A percentile compares a stretch with the other conserved stretches of the same genome.
Evolutionary conservation across 345 rosid genomes (phyloP).

Genomic region (Bruguiera parviflora): DNA sequence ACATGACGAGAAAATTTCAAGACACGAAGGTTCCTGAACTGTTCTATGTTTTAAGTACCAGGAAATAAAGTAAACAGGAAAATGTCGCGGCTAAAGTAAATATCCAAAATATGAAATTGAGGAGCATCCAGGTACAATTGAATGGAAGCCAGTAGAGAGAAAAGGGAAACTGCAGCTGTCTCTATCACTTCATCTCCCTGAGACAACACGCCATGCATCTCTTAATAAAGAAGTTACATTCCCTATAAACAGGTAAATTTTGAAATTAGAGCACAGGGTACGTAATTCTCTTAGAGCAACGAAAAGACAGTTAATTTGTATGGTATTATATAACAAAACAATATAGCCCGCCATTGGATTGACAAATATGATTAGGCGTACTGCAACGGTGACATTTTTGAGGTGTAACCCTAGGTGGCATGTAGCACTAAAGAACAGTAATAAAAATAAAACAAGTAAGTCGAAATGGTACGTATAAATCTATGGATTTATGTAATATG

Average conservation of each 20-base stretch:
- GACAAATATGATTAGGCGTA: too few species aligned
- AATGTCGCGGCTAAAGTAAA: slow-evolving; percentile 4
- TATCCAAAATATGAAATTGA: slow-evolving; percentile 21
- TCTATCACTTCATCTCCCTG: not conserved
- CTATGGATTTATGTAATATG: too few species aligned
- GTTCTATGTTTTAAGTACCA: too few species aligned
- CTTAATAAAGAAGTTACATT: not conserved
- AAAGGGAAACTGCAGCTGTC: slow-evolving; percentile 13
- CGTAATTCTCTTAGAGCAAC: not conserved
- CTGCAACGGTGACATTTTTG: too few species aligned
- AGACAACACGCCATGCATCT: slow-evolving; percentile 2
- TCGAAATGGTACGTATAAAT: too few species aligned
- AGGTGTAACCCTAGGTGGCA: too few species aligned
- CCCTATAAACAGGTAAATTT: not conserved
- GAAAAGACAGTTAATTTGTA: not conserved
- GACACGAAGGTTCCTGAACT: too few species aligned
- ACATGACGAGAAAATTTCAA: too few species aligned
- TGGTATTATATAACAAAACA: not conserved
- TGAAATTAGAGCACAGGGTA: not conserved
- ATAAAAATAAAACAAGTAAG: too few species aligned
- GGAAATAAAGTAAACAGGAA: slow-evolving; percentile 12
- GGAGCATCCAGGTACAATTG: slow-evolving; percentile 16
- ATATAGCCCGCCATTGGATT: too few species aligned
- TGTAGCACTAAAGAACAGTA: too few species aligned
- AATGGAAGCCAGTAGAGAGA: slow-evolving; percentile 2